Evolutionary conservation across 75 land plant genomes (phyloP).

Genomic region (Sequoiadendron giganteum): DNA sequence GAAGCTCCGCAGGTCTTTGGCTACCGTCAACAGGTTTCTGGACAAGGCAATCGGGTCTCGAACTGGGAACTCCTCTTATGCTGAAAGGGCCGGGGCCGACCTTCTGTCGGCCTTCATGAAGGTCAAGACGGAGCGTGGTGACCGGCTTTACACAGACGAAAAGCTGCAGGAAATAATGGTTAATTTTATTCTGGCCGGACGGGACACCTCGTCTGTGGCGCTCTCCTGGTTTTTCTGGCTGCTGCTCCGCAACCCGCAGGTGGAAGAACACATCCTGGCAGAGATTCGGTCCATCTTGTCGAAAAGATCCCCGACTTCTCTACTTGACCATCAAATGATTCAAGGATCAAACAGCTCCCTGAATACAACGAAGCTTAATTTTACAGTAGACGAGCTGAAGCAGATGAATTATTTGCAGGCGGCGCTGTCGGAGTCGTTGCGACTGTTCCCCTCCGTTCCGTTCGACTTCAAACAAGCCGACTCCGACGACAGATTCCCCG

Average conservation of each 20-base stretch:
- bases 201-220: slow-evolving; percentile 71
- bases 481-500: slow-evolving; percentile 57
- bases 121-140: slow-evolving; percentile 12
- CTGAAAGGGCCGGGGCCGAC: background rate
- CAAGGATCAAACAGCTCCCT: no score
- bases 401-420: no score
- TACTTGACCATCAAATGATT: no score
- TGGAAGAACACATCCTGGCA: slow-evolving; percentile 40
- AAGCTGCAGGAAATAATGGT: slow-evolving; percentile 33
- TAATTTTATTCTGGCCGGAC: slow-evolving; percentile 70
- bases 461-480: slow-evolving; percentile 60
- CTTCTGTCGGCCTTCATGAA: slow-evolving; percentile 23
- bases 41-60: slow-evolving; percentile 15
- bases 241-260: slow-evolving; percentile 38
- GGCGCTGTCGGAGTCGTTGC: no score
- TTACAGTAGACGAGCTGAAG: background rate
- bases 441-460: slow-evolving; percentile 71
- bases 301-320: background rate
- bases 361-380: slow-evolving; percentile 21
- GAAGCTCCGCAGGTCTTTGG: slow-evolving; percentile 1
- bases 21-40: slow-evolving; percentile 12
- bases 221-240: slow-evolving; percentile 78
- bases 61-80: background rate
- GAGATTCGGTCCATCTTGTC: slow-evolving; percentile 21
- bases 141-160: slow-evolving; percentile 17